phyloP scores from a whole-genome alignment of 768 basidiomycete genomes.

The Tricholomella constricta region DNA sequence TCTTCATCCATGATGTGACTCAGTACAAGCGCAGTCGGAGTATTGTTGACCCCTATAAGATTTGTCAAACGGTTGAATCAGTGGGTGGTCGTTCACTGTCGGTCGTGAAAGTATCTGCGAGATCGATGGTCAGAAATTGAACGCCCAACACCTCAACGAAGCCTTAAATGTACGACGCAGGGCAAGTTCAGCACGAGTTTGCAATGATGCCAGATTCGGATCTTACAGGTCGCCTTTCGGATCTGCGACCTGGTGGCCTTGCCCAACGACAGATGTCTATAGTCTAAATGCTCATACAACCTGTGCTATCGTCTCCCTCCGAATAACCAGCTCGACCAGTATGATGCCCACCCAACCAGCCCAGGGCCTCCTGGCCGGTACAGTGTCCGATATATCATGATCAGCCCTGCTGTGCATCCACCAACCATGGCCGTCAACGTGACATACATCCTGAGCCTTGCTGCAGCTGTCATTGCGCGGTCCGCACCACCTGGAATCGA shows the following conservation, averaged over 20 bases:
- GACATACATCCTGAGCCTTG: constrained; percentile 71
- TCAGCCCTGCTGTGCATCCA: constrained; percentile 69
- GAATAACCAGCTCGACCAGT: constrained; percentile 70
- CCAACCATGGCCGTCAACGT: constrained; percentile 73
- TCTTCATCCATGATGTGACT: constrained; percentile 69
- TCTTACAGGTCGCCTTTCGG: constrained; percentile 45
- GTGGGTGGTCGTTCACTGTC: background rate
- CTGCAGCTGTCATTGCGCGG: constrained; percentile 69
- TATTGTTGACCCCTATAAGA: constrained; percentile 13
- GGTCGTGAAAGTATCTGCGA: constrained; percentile 11
- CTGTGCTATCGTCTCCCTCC: constrained; percentile 51
- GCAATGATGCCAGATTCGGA: constrained; percentile 42
- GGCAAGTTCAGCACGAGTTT: constrained; percentile 28
- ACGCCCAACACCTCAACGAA: constrained; percentile 9
- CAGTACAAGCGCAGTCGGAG: constrained; percentile 14
- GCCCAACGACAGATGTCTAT: constrained; percentile 10
- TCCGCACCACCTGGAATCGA: constrained; percentile 86
- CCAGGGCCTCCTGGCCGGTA: constrained; percentile 59
- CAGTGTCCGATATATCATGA: constrained; percentile 72
- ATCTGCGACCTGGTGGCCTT: constrained; percentile 19
- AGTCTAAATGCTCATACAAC: constrained; percentile 9
- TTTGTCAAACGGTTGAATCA: constrained; percentile 1
- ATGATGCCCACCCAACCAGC: constrained; percentile 53
- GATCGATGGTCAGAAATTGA: constrained; percentile 28
- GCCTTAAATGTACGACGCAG: constrained; percentile 23